These are phyloP conservation scores for Auricularia cornea DNA, from an alignment of 768 basidiomycete species.

Conservation along the genomic window DNA sequence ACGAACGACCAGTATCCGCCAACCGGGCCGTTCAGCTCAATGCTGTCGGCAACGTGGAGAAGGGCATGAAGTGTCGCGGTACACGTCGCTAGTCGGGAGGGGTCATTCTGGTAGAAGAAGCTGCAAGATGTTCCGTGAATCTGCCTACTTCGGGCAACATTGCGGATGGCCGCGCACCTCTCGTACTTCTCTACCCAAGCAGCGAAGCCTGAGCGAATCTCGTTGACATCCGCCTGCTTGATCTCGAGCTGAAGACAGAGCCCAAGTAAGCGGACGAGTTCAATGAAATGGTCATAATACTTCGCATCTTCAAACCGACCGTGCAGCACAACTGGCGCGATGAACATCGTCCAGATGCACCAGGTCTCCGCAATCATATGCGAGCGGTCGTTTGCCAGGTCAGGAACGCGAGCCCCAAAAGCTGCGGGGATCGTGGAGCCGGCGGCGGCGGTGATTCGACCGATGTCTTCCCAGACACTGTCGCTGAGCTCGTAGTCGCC, in stretches of 20 bases:
- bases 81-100: conserved; percentile 18
- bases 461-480: conserved; percentile 35
- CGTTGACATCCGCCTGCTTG: too few species aligned
- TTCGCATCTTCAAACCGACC: conserved; percentile 20
- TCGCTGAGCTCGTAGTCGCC: neutral
- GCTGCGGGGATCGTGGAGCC: conserved; percentile 18
- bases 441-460: conserved; percentile 20
- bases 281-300: conserved; percentile 37
- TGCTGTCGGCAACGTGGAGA: conserved; percentile 23
- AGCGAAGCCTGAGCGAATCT: too few species aligned
- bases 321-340: conserved; percentile 32
- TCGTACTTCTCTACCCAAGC: too few species aligned
- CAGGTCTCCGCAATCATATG: conserved; percentile 31
- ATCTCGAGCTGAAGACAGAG: too few species aligned
- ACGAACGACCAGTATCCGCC: conserved; percentile 24
- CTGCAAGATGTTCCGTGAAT: neutral
- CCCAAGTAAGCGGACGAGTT: conserved; percentile 13
- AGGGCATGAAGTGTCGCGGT: conserved; percentile 25
- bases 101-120: conserved; percentile 21
- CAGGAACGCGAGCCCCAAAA: conserved; percentile 20
- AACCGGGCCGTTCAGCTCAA: conserved; percentile 14
- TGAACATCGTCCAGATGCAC: conserved; percentile 32
- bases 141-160: too few species aligned
- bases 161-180: too few species aligned
- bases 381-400: conserved; percentile 21